Evolutionary conservation across 257 asterid species (phyloP), one percentile per base, ranked within the genome.

Genomic region (Handroanthus guayacan): DNA sequence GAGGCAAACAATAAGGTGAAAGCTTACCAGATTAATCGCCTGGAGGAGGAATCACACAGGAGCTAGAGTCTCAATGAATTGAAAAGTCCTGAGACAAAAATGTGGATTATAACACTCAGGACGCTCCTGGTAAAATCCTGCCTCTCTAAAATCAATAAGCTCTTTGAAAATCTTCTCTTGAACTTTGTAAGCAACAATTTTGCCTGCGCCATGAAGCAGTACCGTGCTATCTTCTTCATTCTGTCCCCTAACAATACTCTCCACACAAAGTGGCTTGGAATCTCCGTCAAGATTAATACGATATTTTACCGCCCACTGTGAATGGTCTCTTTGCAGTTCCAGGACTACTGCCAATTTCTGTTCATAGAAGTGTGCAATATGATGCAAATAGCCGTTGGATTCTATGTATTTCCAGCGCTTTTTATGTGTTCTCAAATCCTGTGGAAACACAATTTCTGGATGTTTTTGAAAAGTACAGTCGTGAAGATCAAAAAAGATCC

Each of bases 181-280:
- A 31, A 80, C 43, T 41, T 37, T 55, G 12, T 69, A 74, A 55
- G 38, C 60, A 73, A 38, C 58, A 50, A 83, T 43, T 57, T 56
- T 80, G 36, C 87, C 82, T 13, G 74, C 63, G 36, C 75, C 80
- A 12, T 72, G 69, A 74, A 81, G 65, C 51, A 84, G 72, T 9
- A 84, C 12, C 39, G 10, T 67, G 39, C 70, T 38, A 75, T 84
- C 85, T 75, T 76, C 87, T 74, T 75, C 87, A 1, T 20, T 20
- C 11, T 75, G 76, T 20, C 68, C 63, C 66, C 73, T 78, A 13
- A 75, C 11, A 9, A 78, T 48, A 63, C 75, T 69, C 72, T 81
- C 62, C 75, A 84, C 78, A 4, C 83, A 75, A 1, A 67, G 10
- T 11, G 74, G 77, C 77, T 57, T 67, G 0, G 56, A 18, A 44